A percentile compares a stretch with the other conserved stretches of the same genome.
Conservation (phyloP, 225 moss, liverwort and hornwort genomes). For the Polytrichum formosum region DNA sequence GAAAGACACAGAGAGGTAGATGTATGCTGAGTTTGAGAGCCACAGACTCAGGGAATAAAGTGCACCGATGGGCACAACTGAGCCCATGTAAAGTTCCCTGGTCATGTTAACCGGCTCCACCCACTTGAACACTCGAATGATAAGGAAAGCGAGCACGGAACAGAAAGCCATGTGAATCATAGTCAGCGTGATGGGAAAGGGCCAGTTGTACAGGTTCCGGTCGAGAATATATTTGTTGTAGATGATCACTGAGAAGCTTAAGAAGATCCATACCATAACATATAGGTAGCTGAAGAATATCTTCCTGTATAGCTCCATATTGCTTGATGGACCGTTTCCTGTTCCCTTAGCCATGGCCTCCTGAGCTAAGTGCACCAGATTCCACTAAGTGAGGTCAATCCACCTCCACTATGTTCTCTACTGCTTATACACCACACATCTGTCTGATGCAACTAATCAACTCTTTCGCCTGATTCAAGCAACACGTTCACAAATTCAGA, state of each 20-base stretch:
- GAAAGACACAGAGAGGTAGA: conserved; percentile 56
- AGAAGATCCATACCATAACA: conserved; percentile 17
- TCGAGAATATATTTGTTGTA: conserved; percentile 28
- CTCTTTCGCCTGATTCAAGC: no score
- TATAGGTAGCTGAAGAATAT: conserved; percentile 17
- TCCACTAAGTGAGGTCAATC: neutral
- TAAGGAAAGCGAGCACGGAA: conserved; percentile 10
- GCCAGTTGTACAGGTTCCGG: conserved; percentile 21
- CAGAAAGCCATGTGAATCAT: conserved; percentile 29
- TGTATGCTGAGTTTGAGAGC: conserved; percentile 62
- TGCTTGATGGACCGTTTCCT: neutral
- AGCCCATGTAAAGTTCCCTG: conserved; percentile 35
- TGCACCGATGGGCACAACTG: conserved; percentile 55
- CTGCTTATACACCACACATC: no score
- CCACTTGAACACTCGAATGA: conserved; percentile 20
- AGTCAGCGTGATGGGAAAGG: conserved; percentile 20
- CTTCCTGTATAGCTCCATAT: conserved; percentile 12
- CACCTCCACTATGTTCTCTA: neutral
- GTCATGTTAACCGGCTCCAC: conserved; percentile 17
- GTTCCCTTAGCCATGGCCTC: conserved; percentile 1
- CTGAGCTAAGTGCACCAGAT: neutral
- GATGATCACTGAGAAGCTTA: conserved; percentile 22
- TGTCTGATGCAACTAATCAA: no score
- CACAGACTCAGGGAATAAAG: conserved; percentile 56
- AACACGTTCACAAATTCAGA: no score